Evolutionary conservation across 495 filamentous ascomycete species (phyloP), one percentile per base, ranked within the genome.

Genomic region (Penicillium alfredii): DNA sequence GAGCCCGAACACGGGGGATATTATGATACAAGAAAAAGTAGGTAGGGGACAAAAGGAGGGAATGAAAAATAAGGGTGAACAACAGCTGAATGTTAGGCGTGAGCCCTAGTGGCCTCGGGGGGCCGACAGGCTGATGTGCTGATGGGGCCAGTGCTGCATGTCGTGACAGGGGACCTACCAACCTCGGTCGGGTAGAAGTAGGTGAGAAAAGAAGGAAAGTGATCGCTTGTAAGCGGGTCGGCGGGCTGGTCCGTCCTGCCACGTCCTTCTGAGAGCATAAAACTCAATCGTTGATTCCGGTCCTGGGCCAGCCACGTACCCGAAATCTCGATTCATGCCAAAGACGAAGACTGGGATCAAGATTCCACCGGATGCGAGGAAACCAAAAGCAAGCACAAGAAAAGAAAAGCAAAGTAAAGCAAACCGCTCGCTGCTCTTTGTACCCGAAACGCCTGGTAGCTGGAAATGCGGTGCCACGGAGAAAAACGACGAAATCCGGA

Each of bases 1-100:
- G 32, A 30, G 31, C 37, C 25, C 1, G 28, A 43, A 38, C 8
- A 12, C 28, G 9, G 17, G 22, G 30, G 16, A 40, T 40, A 47
- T 47, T 52, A 52, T 44, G 36, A 31, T 52, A 52, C 48, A 52
- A 31, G 39, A 44, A 30, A 34, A 44, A 19, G 15, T 19, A n/a
- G 11, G 6, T 27, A 39, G 35, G 29, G 24, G 13, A 28, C 27
- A 27, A 27, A 33, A 30, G 14, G 11, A 30, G 30, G 33, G 14
- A 20, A 11, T 28, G 9, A 32, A 14, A 42, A 17, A 36, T 0
- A 17, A 29, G 17, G 15, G 12, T 12, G 18, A 27, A 34, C 27
- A 14, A 32, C n/a, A n/a, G n/a, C n/a, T n/a, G n/a, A n/a, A n/a
- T n/a, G n/a, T n/a, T n/a, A n/a, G n/a, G n/a, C n/a, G n/a, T n/a